phyloP scores from a whole-genome alignment of 108 stramenopile species.

The Schizochytrium sp. region DNA sequence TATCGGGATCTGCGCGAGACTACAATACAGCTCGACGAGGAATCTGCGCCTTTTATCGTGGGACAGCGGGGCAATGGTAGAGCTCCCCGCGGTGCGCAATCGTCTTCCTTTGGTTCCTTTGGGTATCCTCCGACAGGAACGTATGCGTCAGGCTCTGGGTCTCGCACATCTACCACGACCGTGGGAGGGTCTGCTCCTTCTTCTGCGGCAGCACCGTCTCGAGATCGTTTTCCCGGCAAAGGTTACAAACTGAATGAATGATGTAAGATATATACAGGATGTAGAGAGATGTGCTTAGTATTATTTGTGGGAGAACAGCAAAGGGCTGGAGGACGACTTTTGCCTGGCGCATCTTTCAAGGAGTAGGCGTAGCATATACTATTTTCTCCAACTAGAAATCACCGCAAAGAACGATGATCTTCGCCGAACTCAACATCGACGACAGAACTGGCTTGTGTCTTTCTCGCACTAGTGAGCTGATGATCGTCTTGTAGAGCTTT shows the following conservation, averaged over 20 bases:
- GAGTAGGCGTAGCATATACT: no score
- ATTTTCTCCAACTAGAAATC: no score
- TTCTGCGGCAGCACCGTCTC: background rate
- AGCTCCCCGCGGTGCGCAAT: background rate
- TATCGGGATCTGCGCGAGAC: background rate
- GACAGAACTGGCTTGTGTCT: no score
- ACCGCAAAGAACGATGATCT: no score
- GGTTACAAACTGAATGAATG: background rate
- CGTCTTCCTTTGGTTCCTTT: background rate
- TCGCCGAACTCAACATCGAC: no score
- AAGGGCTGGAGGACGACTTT: no score
- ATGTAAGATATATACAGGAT: background rate
- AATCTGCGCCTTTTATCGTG: background rate
- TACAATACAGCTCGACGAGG: background rate
- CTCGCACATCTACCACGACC: background rate
- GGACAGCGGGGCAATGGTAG: background rate
- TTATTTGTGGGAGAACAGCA: background rate
- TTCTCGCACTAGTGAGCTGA: no score
- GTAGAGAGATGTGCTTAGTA: background rate
- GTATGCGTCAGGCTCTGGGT: background rate
- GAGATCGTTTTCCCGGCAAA: background rate
- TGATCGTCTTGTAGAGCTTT: no score
- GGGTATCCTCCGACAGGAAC: background rate
- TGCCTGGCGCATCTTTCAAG: no score
- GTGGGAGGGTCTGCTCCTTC: background rate